Conservation (phyloP, 192 early-diverging fungal species). For the Backusella tarrabulga region DNA sequence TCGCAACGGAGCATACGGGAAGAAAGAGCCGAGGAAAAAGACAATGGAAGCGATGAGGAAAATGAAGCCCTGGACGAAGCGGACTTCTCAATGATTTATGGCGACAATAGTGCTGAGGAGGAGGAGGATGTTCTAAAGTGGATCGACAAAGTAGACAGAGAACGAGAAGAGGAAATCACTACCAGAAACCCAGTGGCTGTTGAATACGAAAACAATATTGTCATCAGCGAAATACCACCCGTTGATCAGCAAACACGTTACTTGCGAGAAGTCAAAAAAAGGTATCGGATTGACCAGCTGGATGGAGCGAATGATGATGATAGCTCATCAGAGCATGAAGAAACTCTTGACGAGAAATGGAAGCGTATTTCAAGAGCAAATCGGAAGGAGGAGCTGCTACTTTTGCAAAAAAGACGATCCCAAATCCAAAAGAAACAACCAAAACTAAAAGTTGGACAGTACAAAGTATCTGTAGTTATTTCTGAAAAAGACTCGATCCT, state of each 20-base stretch:
- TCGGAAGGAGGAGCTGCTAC: background rate
- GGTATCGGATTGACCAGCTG: conserved; percentile 16
- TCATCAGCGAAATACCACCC: conserved; percentile 15
- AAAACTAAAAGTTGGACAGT: background rate
- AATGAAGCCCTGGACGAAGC: background rate
- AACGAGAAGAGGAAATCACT: background rate
- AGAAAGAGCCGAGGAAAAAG: background rate
- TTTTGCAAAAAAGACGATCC: background rate
- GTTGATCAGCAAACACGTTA: background rate
- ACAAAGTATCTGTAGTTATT: background rate
- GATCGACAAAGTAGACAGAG: conserved; percentile 7
- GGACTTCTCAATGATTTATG: background rate
- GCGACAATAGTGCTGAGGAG: background rate
- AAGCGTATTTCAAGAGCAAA: background rate
- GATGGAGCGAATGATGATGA: conserved; percentile 16
- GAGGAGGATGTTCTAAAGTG: conserved; percentile 18
- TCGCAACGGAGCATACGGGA: too few species aligned
- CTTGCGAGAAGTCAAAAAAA: background rate
- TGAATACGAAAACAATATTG: background rate
- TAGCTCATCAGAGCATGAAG: background rate
- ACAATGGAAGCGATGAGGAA: background rate
- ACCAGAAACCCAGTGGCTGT: background rate
- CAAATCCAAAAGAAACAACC: background rate
- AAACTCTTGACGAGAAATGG: background rate
- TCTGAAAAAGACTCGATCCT: background rate